These are phyloP conservation scores for Ascochyta rabiei DNA, from an alignment of 2,329 filamentous ascomycete genomes.

Conservation along the genomic window DNA sequence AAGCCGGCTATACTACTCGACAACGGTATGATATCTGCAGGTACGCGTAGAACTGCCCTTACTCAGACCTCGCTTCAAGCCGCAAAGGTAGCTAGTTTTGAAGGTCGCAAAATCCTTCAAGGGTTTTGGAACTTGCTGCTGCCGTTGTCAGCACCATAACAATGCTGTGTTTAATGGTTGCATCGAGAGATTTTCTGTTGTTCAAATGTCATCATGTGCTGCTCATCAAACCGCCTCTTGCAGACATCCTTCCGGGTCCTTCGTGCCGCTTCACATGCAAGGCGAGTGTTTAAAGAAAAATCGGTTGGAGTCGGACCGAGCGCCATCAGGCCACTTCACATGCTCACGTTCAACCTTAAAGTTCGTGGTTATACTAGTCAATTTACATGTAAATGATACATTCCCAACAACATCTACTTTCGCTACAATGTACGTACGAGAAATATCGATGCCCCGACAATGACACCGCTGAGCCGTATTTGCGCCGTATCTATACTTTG, in stretches of 20 bases:
- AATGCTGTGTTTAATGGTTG: not conserved
- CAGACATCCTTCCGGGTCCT: not conserved
- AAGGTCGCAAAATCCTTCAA: slow-evolving; percentile 10
- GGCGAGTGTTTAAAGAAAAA: slow-evolving; percentile 2
- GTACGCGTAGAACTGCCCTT: slow-evolving; percentile 28
- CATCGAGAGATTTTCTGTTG: not conserved
- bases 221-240: slow-evolving; percentile 4
- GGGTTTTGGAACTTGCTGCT: slow-evolving; percentile 7
- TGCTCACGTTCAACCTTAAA: not conserved
- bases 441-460: not conserved
- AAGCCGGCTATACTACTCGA: slow-evolving; percentile 22
- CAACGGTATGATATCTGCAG: slow-evolving; percentile 33
- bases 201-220: not conserved
- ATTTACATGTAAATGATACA: slow-evolving; percentile 12
- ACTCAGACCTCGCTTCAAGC: slow-evolving; percentile 4
- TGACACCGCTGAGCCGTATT: slow-evolving; percentile 3
- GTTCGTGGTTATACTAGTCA: not conserved
- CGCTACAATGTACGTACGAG: not conserved
- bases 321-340: slow-evolving; percentile 12
- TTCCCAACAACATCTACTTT: not conserved
- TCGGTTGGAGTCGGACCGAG: slow-evolving; percentile 14
- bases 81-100: slow-evolving; percentile 7
- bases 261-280: slow-evolving; percentile 11
- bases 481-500: not conserved
- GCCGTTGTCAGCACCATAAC: slow-evolving; percentile 6